These are phyloP conservation scores for Corymbia maculata DNA, from an alignment of 345 rosid species.

Conservation along the genomic window DNA sequence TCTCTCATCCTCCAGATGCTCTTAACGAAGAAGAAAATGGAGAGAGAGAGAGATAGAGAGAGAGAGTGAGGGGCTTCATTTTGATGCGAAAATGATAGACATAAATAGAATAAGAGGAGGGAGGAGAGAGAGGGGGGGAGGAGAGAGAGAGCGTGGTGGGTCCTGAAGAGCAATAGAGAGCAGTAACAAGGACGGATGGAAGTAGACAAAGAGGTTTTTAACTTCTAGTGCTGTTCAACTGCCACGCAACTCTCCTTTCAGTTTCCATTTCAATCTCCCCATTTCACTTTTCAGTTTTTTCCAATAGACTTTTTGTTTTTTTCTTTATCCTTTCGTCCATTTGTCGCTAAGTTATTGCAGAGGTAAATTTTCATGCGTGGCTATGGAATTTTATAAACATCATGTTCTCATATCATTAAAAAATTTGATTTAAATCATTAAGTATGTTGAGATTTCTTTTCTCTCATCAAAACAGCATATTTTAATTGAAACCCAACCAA, in stretches of 20 bases:
- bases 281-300: neutral
- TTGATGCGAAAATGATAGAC: neutral
- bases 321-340: neutral
- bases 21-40: neutral
- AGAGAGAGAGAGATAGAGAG: neutral
- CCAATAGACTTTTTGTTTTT: neutral
- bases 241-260: slow-evolving; percentile 44
- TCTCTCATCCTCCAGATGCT: slow-evolving; percentile 11
- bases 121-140: neutral
- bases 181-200: slow-evolving; percentile 40
- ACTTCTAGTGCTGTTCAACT: slow-evolving; percentile 32
- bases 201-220: slow-evolving; percentile 26
- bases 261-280: slow-evolving; percentile 1
- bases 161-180: neutral
- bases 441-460: neutral
- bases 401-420: neutral
- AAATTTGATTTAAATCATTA: neutral
- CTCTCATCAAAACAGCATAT: neutral
- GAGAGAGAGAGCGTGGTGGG: neutral
- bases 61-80: neutral
- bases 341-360: neutral
- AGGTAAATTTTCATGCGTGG: neutral
- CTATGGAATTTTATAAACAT: neutral
- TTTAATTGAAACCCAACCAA: neutral
- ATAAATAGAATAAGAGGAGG: slow-evolving; percentile 3